These are phyloP conservation scores for Diplodia scrobiculata DNA, from an alignment of 2,329 filamentous ascomycete species.

Conservation along the genomic window DNA sequence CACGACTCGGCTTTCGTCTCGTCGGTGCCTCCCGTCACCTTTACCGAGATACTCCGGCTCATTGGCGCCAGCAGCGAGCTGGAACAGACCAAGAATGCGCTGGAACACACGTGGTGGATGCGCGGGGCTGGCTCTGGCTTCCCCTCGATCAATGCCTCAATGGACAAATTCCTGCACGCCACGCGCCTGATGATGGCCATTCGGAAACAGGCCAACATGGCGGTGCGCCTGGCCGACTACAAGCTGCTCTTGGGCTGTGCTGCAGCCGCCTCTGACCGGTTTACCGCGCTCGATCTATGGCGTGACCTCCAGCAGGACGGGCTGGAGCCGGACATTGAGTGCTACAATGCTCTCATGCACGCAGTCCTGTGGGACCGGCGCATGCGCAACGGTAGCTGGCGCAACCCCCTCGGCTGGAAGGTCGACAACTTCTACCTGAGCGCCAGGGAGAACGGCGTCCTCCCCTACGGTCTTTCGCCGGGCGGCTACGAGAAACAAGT, in stretches of 20 bases:
- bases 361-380: constrained; percentile 49
- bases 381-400: background rate
- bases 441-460: background rate
- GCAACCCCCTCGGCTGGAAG: constrained; percentile 1
- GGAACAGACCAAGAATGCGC: constrained; percentile 42
- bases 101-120: constrained; percentile 45
- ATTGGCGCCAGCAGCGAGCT: constrained; percentile 59
- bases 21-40: constrained; percentile 57
- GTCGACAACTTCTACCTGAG: background rate
- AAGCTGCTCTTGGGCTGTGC: constrained; percentile 57
- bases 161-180: constrained; percentile 42
- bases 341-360: constrained; percentile 60
- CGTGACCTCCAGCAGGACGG: constrained; percentile 45
- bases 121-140: constrained; percentile 49
- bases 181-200: constrained; percentile 45
- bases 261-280: constrained; percentile 50
- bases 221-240: constrained; percentile 53
- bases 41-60: constrained; percentile 65
- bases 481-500: constrained; percentile 37
- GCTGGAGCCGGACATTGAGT: constrained; percentile 51
- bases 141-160: constrained; percentile 34
- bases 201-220: constrained; percentile 43
- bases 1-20: constrained; percentile 36
- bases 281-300: constrained; percentile 54
- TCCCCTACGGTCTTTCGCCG: constrained; percentile 35